Conservation (phyloP, 345 rosid genomes). For the Laguncularia racemosa region DNA sequence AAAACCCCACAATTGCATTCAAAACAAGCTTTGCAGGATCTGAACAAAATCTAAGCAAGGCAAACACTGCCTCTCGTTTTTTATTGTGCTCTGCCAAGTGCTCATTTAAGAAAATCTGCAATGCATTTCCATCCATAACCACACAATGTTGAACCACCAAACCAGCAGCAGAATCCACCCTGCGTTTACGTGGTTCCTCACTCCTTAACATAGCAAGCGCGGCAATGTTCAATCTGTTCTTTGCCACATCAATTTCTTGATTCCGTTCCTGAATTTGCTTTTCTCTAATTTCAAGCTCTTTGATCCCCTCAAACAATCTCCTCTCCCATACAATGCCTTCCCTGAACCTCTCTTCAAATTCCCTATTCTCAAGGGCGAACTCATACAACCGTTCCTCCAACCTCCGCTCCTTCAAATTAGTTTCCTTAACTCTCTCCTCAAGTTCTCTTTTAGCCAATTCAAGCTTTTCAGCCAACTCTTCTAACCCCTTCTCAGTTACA, state of each 20-base stretch:
- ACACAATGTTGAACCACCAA: slow-evolving; percentile 1
- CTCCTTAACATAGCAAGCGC: background rate
- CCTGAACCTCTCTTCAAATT: slow-evolving; percentile 7
- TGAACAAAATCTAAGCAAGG: slow-evolving; percentile 18
- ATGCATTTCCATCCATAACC: slow-evolving; percentile 25
- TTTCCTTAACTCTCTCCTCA: slow-evolving; percentile 10
- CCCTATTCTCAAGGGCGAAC: slow-evolving; percentile 10
- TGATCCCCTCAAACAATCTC: slow-evolving; percentile 11
- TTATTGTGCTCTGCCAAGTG: slow-evolving; percentile 19
- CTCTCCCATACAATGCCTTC: slow-evolving; percentile 4
- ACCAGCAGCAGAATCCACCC: background rate
- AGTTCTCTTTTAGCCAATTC: slow-evolving; percentile 14
- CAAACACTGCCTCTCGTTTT: slow-evolving; percentile 18
- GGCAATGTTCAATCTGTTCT: background rate
- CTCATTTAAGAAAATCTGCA: slow-evolving; percentile 45
- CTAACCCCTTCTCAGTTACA: slow-evolving; percentile 16
- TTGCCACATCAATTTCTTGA: slow-evolving; percentile 10
- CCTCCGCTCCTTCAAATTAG: slow-evolving; percentile 21
- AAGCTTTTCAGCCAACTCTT: slow-evolving; percentile 10
- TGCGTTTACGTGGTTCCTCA: too few species aligned
- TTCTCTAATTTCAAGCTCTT: slow-evolving; percentile 23
- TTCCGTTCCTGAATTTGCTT: slow-evolving; percentile 10
- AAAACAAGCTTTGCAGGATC: slow-evolving; percentile 60
- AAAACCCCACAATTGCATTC: slow-evolving; percentile 43
- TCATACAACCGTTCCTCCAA: slow-evolving; percentile 8